Evolutionary conservation across 805 yeast genomes (phyloP).

Genomic region (Ogataea saltuana): DNA sequence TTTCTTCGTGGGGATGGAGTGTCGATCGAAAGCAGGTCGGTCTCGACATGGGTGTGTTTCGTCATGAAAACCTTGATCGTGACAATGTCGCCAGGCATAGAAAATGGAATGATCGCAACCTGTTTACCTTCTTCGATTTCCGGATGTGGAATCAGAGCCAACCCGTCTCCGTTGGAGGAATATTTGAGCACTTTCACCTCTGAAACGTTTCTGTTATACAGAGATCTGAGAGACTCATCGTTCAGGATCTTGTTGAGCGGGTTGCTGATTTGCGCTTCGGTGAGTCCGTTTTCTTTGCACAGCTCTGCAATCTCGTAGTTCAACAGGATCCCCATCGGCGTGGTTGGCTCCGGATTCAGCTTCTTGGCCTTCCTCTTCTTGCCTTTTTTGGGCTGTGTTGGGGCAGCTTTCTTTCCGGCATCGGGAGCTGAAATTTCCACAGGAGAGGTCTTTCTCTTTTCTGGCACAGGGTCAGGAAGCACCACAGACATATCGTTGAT

Average conservation of each 20-base stretch:
- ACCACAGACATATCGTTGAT: constrained; percentile 40
- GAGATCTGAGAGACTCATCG: constrained; percentile 46
- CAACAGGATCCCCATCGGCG: constrained; percentile 74
- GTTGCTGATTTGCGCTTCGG: constrained; percentile 52
- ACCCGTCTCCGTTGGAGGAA: constrained; percentile 85
- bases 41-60: constrained; percentile 70
- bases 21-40: constrained; percentile 58
- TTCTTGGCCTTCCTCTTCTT: constrained; percentile 51
- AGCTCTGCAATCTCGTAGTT: constrained; percentile 69
- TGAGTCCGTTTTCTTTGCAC: constrained; percentile 43
- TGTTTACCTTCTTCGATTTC: constrained; percentile 46
- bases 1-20: constrained; percentile 46
- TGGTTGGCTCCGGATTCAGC: constrained; percentile 69
- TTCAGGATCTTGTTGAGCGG: constrained; percentile 68
- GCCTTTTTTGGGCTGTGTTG: constrained; percentile 1
- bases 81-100: constrained; percentile 82
- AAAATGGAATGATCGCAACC: constrained; percentile 80
- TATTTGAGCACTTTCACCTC: constrained; percentile 59
- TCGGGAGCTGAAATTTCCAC: constrained; percentile 1
- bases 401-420: background rate
- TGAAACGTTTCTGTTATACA: constrained; percentile 52
- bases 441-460: constrained; percentile 8
- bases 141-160: constrained; percentile 70
- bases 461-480: background rate
- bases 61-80: constrained; percentile 73